Conservation (phyloP, 106 monocot genomes). For the Gastrodia elata region DNA sequence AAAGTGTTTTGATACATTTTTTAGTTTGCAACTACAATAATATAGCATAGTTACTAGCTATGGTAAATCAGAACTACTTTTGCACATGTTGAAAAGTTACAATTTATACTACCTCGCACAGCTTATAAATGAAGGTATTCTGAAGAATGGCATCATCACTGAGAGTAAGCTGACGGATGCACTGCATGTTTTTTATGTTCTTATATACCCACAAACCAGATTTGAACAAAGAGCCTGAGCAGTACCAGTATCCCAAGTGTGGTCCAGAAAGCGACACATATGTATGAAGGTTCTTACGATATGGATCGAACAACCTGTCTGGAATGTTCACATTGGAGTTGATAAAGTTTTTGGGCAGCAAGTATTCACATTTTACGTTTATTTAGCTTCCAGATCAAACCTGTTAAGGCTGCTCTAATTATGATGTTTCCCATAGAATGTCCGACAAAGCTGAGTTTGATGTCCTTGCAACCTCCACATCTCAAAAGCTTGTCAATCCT, state of each 20-base stretch:
- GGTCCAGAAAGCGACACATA: conserved; percentile 96
- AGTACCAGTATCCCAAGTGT: conserved; percentile 89
- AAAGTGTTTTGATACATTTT: background rate
- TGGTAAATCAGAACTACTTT: background rate
- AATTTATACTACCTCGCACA: conserved; percentile 61
- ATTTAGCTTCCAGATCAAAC: conserved; percentile 22
- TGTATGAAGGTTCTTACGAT: conserved; percentile 63
- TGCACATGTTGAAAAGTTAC: background rate
- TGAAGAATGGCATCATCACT: conserved; percentile 79
- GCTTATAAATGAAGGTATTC: conserved; percentile 94
- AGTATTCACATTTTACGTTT: conserved; percentile 1
- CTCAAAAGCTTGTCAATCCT: conserved; percentile 67
- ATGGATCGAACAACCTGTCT: conserved; percentile 73
- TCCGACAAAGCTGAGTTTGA: conserved; percentile 93
- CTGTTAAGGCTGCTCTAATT: conserved; percentile 84
- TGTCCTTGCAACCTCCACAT: conserved; percentile 71
- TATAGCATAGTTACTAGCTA: background rate
- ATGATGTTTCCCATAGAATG: conserved; percentile 99
- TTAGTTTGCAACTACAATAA: background rate
- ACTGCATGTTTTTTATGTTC: conserved; percentile 78
- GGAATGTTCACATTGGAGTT: conserved; percentile 14
- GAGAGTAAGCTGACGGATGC: conserved; percentile 92
- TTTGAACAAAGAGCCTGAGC: conserved; percentile 92
- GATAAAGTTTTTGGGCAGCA: conserved; percentile 1
- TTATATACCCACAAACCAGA: conserved; percentile 95